These are phyloP conservation scores for Prunus kanzakura DNA, from an alignment of 306 rosid genomes.

Conservation along the genomic window DNA sequence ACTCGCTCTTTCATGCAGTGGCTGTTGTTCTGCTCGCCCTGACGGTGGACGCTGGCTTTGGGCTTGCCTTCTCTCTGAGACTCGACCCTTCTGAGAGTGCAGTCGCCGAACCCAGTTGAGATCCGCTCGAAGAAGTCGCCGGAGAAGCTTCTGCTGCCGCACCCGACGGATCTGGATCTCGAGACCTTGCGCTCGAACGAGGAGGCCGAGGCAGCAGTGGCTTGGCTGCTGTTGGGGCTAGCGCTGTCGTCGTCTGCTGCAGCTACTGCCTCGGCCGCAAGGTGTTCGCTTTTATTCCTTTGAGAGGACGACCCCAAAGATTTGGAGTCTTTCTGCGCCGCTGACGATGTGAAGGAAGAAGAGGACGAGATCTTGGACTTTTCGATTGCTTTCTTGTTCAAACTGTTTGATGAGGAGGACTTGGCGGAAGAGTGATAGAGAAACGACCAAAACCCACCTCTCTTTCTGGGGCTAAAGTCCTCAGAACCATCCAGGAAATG, in stretches of 20 bases:
- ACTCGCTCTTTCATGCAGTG: conserved; percentile 77
- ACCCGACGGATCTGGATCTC: conserved; percentile 95
- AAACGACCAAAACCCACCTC: conserved; percentile 88
- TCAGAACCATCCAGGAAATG: conserved; percentile 21
- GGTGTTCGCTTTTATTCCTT: conserved; percentile 11
- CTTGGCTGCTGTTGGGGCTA: conserved; percentile 30
- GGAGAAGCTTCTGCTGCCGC: conserved; percentile 95
- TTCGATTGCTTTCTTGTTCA: conserved; percentile 18
- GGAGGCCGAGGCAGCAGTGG: conserved; percentile 48
- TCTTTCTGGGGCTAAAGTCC: conserved; percentile 55
- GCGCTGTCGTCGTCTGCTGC: conserved; percentile 39
- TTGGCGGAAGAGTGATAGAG: conserved; percentile 50
- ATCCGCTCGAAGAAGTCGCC: conserved; percentile 94
- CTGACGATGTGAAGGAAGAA: conserved; percentile 2
- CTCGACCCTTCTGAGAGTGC: conserved; percentile 84
- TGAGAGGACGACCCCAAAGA: conserved; percentile 7
- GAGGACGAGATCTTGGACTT: conserved; percentile 19
- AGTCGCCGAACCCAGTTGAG: conserved; percentile 96
- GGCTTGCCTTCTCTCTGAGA: conserved; percentile 84
- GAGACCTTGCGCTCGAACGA: conserved; percentile 87
- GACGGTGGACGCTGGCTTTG: conserved; percentile 20
- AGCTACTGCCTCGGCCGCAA: neutral
- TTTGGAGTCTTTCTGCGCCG: conserved; percentile 3
- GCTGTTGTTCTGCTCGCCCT: conserved; percentile 9
- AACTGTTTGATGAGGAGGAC: conserved; percentile 10